Evolutionary conservation across 306 rosid species (phyloP).

Genomic region (Vicia faba): DNA sequence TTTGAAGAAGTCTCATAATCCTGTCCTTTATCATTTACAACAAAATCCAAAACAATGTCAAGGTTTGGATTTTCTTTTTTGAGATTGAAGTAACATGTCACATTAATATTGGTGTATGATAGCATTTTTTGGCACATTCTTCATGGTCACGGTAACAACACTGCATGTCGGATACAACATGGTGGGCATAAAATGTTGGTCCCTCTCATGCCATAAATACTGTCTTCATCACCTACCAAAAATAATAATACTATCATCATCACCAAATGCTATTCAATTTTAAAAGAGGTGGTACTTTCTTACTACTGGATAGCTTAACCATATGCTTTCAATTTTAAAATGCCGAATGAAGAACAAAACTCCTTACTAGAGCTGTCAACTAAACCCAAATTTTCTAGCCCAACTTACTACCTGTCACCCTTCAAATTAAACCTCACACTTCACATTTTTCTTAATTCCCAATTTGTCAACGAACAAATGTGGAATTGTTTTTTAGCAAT

Average conservation of each 20-base stretch:
- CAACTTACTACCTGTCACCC: no score
- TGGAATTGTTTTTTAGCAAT: no score
- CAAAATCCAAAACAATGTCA: not conserved
- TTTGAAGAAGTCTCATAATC: slow-evolving; percentile 1
- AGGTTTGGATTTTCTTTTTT: not conserved
- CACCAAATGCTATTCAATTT: slow-evolving; percentile 21
- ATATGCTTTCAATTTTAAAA: no score
- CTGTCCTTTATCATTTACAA: slow-evolving; percentile 1
- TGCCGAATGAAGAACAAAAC: no score
- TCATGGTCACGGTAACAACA: slow-evolving; percentile 44
- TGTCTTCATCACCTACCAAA: no score
- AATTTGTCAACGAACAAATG: no score
- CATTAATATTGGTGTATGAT: slow-evolving; percentile 8
- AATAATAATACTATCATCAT: slow-evolving; percentile 26
- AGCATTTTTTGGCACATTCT: slow-evolving; percentile 58
- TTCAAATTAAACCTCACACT: no score
- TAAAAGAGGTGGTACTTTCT: not conserved
- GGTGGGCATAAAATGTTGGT: slow-evolving; percentile 48
- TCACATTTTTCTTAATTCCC: no score
- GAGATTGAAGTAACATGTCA: not conserved
- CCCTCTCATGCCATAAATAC: slow-evolving; percentile 35
- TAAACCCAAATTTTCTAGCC: no score
- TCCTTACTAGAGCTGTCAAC: no score
- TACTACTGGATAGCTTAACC: no score
- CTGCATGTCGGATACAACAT: slow-evolving; percentile 45